Conservation (phyloP, 2,329 filamentous ascomycete species). For the Arthrinium puccinioides region DNA sequence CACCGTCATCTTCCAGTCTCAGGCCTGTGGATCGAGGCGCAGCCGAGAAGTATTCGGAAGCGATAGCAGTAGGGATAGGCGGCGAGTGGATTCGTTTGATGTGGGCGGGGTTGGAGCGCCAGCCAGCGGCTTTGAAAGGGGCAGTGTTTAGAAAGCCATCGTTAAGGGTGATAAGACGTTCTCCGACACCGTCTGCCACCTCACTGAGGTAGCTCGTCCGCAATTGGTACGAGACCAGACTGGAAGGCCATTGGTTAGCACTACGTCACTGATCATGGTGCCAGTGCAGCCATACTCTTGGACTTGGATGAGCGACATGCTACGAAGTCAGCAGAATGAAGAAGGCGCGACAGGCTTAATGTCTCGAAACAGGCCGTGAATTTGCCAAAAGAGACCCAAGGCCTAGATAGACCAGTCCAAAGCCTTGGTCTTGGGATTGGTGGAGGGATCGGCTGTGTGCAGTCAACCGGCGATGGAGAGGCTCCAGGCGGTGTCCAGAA, state of each 20-base stretch:
- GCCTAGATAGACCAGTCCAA: no score
- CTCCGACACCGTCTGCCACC: conserved; percentile 76
- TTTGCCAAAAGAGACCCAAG: no score
- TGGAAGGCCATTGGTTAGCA: conserved; percentile 22
- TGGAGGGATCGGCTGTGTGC: no score
- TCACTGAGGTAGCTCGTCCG: conserved; percentile 73
- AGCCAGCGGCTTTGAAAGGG: conserved; percentile 76
- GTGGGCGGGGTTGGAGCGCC: conserved; percentile 66
- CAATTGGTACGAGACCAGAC: conserved; percentile 76
- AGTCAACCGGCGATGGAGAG: no score
- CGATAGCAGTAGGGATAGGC: conserved; percentile 74
- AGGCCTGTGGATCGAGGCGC: conserved; percentile 56
- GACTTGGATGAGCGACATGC: conserved; percentile 36
- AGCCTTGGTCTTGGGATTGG: no score
- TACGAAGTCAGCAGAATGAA: neutral
- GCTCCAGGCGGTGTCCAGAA: no score
- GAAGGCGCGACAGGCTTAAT: no score
- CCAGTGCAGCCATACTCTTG: conserved; percentile 28
- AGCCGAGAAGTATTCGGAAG: conserved; percentile 74
- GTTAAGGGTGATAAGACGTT: conserved; percentile 76
- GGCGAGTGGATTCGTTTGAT: conserved; percentile 81
- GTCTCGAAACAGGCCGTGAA: no score
- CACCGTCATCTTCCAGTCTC: conserved; percentile 62
- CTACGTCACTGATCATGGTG: neutral
- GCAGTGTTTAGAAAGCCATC: conserved; percentile 72